phyloP scores from a whole-genome alignment of 1,284 basidiomycete genomes.

The Rhodotorula sp. region DNA sequence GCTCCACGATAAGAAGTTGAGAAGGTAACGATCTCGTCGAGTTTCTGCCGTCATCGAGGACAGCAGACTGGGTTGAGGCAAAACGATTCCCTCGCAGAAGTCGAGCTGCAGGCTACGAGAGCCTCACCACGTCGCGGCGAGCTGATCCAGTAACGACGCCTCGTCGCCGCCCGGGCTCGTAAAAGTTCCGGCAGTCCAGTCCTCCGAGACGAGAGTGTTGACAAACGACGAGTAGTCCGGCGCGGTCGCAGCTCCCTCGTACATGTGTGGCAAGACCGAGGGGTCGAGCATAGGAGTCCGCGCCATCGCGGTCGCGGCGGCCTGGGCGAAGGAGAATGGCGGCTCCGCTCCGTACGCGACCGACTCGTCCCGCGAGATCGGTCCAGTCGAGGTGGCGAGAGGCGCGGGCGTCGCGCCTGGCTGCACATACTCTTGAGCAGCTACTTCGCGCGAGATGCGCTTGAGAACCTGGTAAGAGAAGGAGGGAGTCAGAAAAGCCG shows the following conservation, averaged over 20 bases:
- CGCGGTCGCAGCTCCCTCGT: background rate
- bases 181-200: slow-evolving; percentile 6
- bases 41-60: too few relatives aligned
- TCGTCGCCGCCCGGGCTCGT: slow-evolving; percentile 9
- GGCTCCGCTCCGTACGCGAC: background rate
- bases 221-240: slow-evolving; percentile 15
- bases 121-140: slow-evolving; percentile 30
- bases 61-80: too few relatives aligned
- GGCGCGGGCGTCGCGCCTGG: background rate
- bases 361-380: background rate
- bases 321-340: slow-evolving; percentile 19
- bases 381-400: background rate
- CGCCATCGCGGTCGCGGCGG: slow-evolving; percentile 22
- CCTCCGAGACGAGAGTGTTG: slow-evolving; percentile 5
- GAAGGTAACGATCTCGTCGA: too few relatives aligned
- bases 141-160: slow-evolving; percentile 26
- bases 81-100: too few relatives aligned
- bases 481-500: too few relatives aligned
- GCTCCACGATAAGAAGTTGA: background rate
- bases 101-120: background rate
- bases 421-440: slow-evolving; percentile 4
- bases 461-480: slow-evolving; percentile 28
- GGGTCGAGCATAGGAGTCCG: slow-evolving; percentile 1
- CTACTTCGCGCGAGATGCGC: slow-evolving; percentile 28
- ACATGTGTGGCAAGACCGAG: background rate